Base-by-base conservation (phyloP, 768 basidiomycete species). In the Termitomyces heimii region DNA sequence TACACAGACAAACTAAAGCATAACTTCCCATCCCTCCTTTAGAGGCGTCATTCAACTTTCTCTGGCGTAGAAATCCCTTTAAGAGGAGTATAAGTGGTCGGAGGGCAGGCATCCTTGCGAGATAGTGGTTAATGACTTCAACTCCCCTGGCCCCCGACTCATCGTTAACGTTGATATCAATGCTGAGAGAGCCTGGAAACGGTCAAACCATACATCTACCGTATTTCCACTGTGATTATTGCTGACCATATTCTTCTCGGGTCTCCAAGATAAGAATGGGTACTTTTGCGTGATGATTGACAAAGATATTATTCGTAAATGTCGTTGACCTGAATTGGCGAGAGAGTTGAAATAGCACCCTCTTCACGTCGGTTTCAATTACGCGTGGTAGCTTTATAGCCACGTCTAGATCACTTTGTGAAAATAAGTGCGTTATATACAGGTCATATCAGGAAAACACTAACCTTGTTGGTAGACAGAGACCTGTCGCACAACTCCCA, bases 151-250 rank as follows among this genome's bases (percentile, higher is more conserved):
- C 64, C 1, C 87, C 88, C 59, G 82, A 81, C 3, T 70, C 68
- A 64, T 84, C 80, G 64, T 88, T 87, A 60, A 90, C 73, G 35
- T 81, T 82, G 40, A 90, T 80, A 65, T 92, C 88, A 44, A 88
- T 78, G 29, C 77, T 76, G 50, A 87, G 71, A 2, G 78, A 75
- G 16, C 83, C 84, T 85, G 60, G 2, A 34, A 20, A 37, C 8
- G 7, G 20, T 40, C 14, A 53, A 20, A 62, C 28, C 20, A 22
- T 14, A 40, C 12, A 24, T 31, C 32, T n/a, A 39, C 37, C 18
- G 9, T 39, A 39, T 40, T 26, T 29, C 6, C 6, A 24, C n/a
- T 39, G 20, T 26, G 24, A 35, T 12, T n/a, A 5, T 32, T 32
- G 46, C 70, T 10, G 45, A 77, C 77, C 79, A 45, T 71, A 70